Conservation (phyloP, 208 protist species). For the Crithidia fasciculata region DNA sequence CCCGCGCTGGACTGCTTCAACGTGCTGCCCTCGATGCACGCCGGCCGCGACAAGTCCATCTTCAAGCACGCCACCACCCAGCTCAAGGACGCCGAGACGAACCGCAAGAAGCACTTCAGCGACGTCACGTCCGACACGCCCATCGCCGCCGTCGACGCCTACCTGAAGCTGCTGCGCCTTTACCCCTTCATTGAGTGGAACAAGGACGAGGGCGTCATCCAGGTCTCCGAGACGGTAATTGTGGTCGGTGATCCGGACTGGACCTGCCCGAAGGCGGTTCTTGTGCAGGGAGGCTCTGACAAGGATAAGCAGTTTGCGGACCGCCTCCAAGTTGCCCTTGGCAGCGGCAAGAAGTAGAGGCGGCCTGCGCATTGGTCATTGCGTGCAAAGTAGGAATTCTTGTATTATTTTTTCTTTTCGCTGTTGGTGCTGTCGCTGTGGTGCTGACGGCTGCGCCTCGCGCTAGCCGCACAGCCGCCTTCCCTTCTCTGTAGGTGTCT, state of each 20-base stretch:
- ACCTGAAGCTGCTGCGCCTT: constrained; percentile 64
- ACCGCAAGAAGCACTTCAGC: constrained; percentile 46
- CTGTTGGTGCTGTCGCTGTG: background rate
- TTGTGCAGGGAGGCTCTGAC: constrained; percentile 57
- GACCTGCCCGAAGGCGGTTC: constrained; percentile 57
- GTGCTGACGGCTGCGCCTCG: too few relatives aligned
- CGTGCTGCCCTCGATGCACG: constrained; percentile 80
- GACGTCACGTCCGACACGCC: constrained; percentile 54
- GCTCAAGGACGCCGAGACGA: constrained; percentile 65
- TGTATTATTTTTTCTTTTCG: background rate
- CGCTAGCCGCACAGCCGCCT: too few relatives aligned
- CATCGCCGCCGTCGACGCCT: constrained; percentile 76
- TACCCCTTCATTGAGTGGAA: constrained; percentile 87
- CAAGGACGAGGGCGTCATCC: constrained; percentile 69
- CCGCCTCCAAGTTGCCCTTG: constrained; percentile 69
- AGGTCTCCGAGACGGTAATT: constrained; percentile 73
- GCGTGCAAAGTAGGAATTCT: background rate
- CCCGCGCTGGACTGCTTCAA: constrained; percentile 58
- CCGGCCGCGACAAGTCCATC: constrained; percentile 83
- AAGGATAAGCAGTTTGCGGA: constrained; percentile 61
- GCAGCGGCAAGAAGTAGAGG: constrained; percentile 52
- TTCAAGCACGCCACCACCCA: constrained; percentile 78
- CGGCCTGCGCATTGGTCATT: background rate
- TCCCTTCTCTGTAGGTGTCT: background rate
- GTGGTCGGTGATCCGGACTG: constrained; percentile 79